Evolutionary conservation across 768 basidiomycete genomes (phyloP).

Genomic region (Tephrocybe rancida): DNA sequence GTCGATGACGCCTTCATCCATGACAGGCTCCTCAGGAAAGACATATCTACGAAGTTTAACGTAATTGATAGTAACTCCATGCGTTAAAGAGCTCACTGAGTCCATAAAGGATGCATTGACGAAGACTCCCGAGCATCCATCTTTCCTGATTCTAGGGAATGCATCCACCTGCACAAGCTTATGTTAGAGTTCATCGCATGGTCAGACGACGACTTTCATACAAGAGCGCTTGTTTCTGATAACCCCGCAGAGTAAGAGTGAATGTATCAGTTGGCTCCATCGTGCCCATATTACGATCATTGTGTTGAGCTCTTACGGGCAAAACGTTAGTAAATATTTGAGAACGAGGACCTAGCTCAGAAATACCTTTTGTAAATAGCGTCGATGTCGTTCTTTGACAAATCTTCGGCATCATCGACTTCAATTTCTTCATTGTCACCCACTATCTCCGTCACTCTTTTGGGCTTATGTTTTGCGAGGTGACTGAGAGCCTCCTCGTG

Average conservation of each 20-base stretch:
- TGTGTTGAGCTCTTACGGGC: slow-evolving; percentile 71
- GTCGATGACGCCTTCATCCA: slow-evolving; percentile 64
- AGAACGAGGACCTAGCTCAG: slow-evolving; percentile 11
- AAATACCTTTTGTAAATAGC: slow-evolving; percentile 83
- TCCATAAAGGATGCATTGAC: slow-evolving; percentile 94
- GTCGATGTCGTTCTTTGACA: slow-evolving; percentile 80
- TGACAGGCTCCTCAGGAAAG: slow-evolving; percentile 62
- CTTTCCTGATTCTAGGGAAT: slow-evolving; percentile 78
- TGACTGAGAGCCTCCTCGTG: slow-evolving; percentile 44
- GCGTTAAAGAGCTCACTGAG: slow-evolving; percentile 54
- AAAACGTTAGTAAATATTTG: neutral
- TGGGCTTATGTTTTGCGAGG: slow-evolving; percentile 36
- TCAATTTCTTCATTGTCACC: slow-evolving; percentile 84
- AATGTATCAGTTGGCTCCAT: slow-evolving; percentile 86
- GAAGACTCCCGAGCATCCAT: slow-evolving; percentile 66
- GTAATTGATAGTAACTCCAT: neutral
- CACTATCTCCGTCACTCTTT: slow-evolving; percentile 66
- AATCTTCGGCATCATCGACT: slow-evolving; percentile 81
- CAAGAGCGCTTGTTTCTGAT: slow-evolving; percentile 93
- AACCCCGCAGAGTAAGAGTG: slow-evolving; percentile 72
- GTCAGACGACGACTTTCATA: slow-evolving; percentile 31
- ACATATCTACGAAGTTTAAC: slow-evolving; percentile 53
- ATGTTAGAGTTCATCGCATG: neutral
- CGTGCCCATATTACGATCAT: slow-evolving; percentile 74
- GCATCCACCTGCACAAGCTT: slow-evolving; percentile 75